Base-by-base conservation (phyloP, 2,329 filamentous ascomycete genomes). In the Didymella arachidicola region DNA sequence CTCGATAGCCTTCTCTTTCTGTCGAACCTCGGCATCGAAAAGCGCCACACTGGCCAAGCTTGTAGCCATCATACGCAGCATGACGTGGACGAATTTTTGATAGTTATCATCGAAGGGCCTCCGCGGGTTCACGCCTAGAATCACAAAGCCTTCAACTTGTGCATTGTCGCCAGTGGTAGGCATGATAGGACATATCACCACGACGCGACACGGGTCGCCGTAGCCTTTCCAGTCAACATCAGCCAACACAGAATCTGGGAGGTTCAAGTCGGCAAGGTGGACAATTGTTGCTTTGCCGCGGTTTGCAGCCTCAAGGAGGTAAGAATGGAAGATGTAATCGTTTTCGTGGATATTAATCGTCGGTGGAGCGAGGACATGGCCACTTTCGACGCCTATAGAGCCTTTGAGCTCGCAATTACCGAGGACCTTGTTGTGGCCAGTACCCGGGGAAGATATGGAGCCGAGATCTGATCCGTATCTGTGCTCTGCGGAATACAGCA, bases 51-150 rank as follows among this genome's bases (percentile, higher is more conserved):
- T 72, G 4, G 78, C 75, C 14, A 78, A 70, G 19, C 75, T 71
- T 2, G 79, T 80, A 29, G 70, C 69, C 4, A 81, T 62, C 1
- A 79, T 57, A 22, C 79, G 73, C 6, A 70, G 63, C 30, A 75
- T 63, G 1, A 80, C 67, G 14, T 74, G 66, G 2, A 77, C 64
- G 50, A 77, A 80, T 16, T 75, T 62, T 32, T 74, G 68, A 45
- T 80, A 80, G 10, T 77, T 72, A 18, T 72, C 67, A 36, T 79
- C 74, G 41, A 76, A 78, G 0, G 75, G 73, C 18, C 72, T 66
- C 2, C 76, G 68, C 4, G 78, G 77, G 45, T 78, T 79, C 1
- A 79, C 51, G 0, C 77, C 79, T 14, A 79, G 57, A 2, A 81
- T 66, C 6, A 80, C 48, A 26, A 80, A 76, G 0, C 77, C 79